Evolutionary conservation across 2,329 filamentous ascomycete genomes (phyloP).

Genomic region (Phyllosticta ampelicida): DNA sequence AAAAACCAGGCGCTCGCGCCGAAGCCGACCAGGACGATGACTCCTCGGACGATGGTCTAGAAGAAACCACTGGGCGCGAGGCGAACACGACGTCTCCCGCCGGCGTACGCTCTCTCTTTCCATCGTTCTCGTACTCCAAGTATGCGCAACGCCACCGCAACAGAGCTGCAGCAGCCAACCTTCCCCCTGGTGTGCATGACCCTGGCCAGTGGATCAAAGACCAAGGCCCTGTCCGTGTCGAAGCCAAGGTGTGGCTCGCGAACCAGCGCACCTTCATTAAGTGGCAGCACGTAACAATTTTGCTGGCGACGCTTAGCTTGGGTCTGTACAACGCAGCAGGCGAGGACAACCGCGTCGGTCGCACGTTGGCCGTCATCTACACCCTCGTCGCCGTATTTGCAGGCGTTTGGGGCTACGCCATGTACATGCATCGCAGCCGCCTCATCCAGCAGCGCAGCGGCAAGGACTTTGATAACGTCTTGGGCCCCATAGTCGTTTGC

Average conservation of each 20-base stretch:
- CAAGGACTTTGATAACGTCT: constrained; percentile 82
- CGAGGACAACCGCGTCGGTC: constrained; percentile 59
- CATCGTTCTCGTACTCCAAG: constrained; percentile 70
- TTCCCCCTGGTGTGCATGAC: constrained; percentile 82
- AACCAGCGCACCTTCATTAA: constrained; percentile 98
- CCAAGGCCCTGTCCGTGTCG: constrained; percentile 78
- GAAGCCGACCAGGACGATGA: constrained; percentile 37
- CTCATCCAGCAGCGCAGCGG: constrained; percentile 82
- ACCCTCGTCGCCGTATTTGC: constrained; percentile 73
- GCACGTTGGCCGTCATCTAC: constrained; percentile 72
- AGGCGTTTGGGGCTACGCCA: constrained; percentile 75
- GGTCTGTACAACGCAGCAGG: constrained; percentile 84
- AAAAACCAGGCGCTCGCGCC: constrained; percentile 17
- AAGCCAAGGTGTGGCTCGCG: constrained; percentile 97
- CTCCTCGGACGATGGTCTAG: constrained; percentile 35
- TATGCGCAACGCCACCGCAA: constrained; percentile 44
- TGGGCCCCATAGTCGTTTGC: constrained; percentile 77
- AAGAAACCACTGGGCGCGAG: constrained; percentile 21
- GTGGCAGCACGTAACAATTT: constrained; percentile 90
- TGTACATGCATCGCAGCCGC: constrained; percentile 62
- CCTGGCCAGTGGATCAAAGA: constrained; percentile 91
- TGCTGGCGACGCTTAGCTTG: constrained; percentile 74
- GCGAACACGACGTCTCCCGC: constrained; percentile 39
- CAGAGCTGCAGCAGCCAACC: constrained; percentile 35
- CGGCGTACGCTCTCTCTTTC: constrained; percentile 61